Conservation (phyloP, 1,284 basidiomycete species). For the Ganoderma multipileum region DNA sequence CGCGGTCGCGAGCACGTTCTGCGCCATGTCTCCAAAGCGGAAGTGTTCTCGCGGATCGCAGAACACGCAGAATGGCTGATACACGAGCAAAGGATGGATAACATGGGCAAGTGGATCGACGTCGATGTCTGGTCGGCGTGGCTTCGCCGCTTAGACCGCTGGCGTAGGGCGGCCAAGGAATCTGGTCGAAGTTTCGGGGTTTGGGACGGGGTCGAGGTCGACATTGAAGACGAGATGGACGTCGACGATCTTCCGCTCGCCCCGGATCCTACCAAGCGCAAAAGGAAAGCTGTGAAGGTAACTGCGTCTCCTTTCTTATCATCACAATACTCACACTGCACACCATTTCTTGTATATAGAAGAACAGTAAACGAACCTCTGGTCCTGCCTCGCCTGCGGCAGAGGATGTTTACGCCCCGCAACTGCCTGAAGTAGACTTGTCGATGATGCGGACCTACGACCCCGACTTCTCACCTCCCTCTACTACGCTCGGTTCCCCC, state of each 20-base stretch:
- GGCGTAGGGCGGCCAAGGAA: slow-evolving; percentile 38
- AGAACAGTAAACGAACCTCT: not conserved
- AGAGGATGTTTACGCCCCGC: not conserved
- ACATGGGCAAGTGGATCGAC: slow-evolving; percentile 46
- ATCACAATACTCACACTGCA: not conserved
- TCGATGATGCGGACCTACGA: slow-evolving; percentile 44
- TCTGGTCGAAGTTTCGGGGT: slow-evolving; percentile 40
- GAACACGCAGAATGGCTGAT: slow-evolving; percentile 60
- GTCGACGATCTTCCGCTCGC: slow-evolving; percentile 16
- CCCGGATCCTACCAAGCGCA: slow-evolving; percentile 4
- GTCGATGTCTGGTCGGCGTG: slow-evolving; percentile 53
- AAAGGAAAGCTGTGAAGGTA: slow-evolving; percentile 12
- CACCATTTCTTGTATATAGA: not conserved
- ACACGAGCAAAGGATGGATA: slow-evolving; percentile 40
- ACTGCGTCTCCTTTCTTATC: not conserved
- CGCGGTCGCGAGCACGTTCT: slow-evolving; percentile 32
- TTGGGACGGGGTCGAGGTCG: slow-evolving; percentile 31
- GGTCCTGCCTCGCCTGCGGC: not conserved
- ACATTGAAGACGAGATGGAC: slow-evolving; percentile 16
- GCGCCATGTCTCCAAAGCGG: slow-evolving; percentile 51
- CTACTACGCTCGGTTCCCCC: slow-evolving; percentile 32
- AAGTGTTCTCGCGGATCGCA: slow-evolving; percentile 53
- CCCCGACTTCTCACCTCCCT: slow-evolving; percentile 55
- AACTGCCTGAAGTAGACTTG: not conserved
- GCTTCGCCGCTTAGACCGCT: slow-evolving; percentile 41